These are phyloP conservation scores for Groenewaldozyma salmanticensis DNA, from an alignment of 805 yeast genomes.

Conservation along the genomic window DNA sequence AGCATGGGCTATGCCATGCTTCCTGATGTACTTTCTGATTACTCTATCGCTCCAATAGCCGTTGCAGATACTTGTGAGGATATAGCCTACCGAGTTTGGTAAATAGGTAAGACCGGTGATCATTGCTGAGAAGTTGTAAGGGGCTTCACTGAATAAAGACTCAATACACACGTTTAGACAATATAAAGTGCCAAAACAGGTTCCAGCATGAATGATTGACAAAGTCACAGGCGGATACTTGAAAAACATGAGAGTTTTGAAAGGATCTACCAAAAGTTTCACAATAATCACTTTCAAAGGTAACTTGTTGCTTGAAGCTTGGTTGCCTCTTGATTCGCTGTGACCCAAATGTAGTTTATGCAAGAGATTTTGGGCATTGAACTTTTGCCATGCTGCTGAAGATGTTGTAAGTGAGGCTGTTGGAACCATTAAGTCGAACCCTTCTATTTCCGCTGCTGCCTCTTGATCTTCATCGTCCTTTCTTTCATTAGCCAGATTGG, in stretches of 20 bases:
- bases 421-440: conserved; percentile 1
- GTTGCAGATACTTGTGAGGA: conserved; percentile 68
- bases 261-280: conserved; percentile 36
- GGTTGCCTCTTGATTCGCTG: not conserved
- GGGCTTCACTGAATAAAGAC: conserved; percentile 47
- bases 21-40: conserved; percentile 39
- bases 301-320: not conserved
- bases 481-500: not conserved
- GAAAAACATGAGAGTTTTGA: conserved; percentile 50
- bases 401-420: not conserved
- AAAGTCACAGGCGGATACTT: conserved; percentile 66
- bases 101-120: conserved; percentile 68
- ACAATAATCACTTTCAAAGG: not conserved
- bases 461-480: not conserved
- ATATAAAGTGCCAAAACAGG: conserved; percentile 63
- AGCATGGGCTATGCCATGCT: conserved; percentile 60
- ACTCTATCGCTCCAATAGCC: conserved; percentile 71
- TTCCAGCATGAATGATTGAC: conserved; percentile 55
- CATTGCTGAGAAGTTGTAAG: conserved; percentile 60
- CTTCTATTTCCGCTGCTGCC: not conserved
- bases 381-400: not conserved
- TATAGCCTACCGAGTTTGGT: conserved; percentile 73
- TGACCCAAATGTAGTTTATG: conserved; percentile 5
- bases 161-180: conserved; percentile 68
- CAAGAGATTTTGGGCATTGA: conserved; percentile 2